Percentiles rank a stretch among this genome's conserved stretches.
These are phyloP conservation scores for Triticum turgidum DNA, from an alignment of 176 grass and related monocot genomes.

Conservation along the genomic window DNA sequence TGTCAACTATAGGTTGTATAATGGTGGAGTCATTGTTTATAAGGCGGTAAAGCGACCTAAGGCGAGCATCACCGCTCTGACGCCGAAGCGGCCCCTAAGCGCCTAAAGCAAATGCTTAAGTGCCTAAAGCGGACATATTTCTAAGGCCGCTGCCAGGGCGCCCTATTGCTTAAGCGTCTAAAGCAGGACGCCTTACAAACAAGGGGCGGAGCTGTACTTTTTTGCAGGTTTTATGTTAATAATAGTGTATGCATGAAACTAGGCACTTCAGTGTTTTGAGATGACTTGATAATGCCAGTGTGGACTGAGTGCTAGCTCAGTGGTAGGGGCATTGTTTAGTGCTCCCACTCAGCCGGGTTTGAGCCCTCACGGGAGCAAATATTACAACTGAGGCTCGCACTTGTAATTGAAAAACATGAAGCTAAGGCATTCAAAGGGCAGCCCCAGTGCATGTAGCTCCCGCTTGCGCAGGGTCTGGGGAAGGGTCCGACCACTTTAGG, in stretches of 20 bases:
- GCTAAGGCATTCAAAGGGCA: neutral
- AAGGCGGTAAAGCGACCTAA: no score
- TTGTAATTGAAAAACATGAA: neutral
- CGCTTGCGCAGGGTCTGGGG: no score
- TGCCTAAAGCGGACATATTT: no score
- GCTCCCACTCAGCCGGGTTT: neutral
- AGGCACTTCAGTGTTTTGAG: no score
- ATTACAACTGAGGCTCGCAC: neutral
- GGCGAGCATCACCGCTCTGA: no score
- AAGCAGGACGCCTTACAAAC: no score
- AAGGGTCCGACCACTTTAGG: no score
- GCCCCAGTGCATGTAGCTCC: no score
- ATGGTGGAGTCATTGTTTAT: neutral
- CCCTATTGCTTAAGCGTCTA: no score
- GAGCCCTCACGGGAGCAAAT: neutral
- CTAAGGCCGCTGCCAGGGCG: no score
- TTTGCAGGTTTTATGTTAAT: constrained; percentile 31
- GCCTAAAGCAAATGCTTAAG: no score
- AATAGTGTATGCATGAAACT: neutral
- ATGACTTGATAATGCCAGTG: neutral
- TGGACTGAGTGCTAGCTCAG: neutral
- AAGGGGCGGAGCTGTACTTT: constrained; percentile 22
- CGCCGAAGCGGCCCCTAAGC: no score
- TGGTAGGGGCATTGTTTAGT: neutral
- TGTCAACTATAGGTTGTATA: constrained; percentile 7